Conservation (phyloP, 2,329 filamentous ascomycete genomes). For the Cercospora zeae-maydis region DNA sequence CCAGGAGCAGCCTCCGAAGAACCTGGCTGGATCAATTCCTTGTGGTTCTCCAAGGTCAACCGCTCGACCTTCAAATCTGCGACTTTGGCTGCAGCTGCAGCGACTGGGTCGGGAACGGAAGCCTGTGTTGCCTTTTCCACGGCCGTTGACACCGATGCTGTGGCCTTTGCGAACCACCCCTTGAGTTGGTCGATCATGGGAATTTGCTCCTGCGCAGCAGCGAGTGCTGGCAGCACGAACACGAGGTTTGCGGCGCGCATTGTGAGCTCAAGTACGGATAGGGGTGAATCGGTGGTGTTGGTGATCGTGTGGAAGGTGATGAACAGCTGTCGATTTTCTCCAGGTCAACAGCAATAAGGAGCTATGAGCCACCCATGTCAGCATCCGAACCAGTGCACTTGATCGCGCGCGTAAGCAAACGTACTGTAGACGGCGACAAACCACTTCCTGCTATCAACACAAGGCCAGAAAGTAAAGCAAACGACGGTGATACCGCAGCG, state of each 20-base stretch:
- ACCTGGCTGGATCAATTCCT: slow-evolving; percentile 62
- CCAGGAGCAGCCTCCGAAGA: slow-evolving; percentile 53
- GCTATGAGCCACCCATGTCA: slow-evolving; percentile 5
- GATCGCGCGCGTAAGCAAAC: neutral
- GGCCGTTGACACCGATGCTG: slow-evolving; percentile 53
- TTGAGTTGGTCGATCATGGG: slow-evolving; percentile 61
- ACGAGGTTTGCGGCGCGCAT: slow-evolving; percentile 55
- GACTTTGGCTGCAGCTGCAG: slow-evolving; percentile 45
- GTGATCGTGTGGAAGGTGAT: neutral
- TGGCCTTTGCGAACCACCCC: slow-evolving; percentile 54
- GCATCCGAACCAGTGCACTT: neutral
- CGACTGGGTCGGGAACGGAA: slow-evolving; percentile 41
- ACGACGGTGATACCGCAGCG: neutral
- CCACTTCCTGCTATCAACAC: neutral
- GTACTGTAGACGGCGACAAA: neutral
- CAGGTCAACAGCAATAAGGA: slow-evolving; percentile 10
- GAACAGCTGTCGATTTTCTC: neutral
- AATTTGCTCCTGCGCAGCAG: slow-evolving; percentile 55
- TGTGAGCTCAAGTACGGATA: neutral
- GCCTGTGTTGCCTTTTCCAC: slow-evolving; percentile 52
- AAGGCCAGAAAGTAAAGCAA: neutral
- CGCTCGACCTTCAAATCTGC: slow-evolving; percentile 52
- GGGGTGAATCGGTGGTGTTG: neutral
- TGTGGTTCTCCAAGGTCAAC: slow-evolving; percentile 68
- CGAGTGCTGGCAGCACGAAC: slow-evolving; percentile 51